Conservation (phyloP, 164 flowering plant species). For the Sextonia rubra region DNA sequence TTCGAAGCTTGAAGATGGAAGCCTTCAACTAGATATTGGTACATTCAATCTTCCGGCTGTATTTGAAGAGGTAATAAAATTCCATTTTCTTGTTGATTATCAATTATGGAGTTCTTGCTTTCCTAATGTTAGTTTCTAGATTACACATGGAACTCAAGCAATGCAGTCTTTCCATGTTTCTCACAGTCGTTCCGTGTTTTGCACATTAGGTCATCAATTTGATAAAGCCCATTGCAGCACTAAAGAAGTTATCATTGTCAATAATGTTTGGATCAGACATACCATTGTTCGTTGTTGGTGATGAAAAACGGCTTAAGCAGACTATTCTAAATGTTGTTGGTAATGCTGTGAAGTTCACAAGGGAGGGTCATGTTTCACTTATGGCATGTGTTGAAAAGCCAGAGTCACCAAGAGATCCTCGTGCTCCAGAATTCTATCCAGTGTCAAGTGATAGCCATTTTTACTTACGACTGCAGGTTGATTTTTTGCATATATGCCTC, state of each 20-base stretch:
- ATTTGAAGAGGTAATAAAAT: slow-evolving; percentile 53
- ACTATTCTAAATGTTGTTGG: slow-evolving; percentile 70
- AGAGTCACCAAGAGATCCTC: slow-evolving; percentile 62
- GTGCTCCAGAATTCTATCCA: slow-evolving; percentile 54
- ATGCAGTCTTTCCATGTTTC: background rate
- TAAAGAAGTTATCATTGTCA: slow-evolving; percentile 56
- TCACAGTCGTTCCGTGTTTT: background rate
- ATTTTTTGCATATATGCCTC: background rate
- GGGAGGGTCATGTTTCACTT: slow-evolving; percentile 67
- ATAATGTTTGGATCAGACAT: slow-evolving; percentile 60
- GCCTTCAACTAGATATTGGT: slow-evolving; percentile 70
- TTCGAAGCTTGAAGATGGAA: slow-evolving; percentile 94
- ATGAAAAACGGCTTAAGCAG: slow-evolving; percentile 88
- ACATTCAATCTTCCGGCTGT: slow-evolving; percentile 59
- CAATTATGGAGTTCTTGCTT: background rate
- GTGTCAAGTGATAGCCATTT: slow-evolving; percentile 63
- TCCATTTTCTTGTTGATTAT: background rate
- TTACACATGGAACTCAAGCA: background rate
- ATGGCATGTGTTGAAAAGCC: slow-evolving; percentile 57
- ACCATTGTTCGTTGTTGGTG: slow-evolving; percentile 76
- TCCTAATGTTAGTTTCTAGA: background rate
- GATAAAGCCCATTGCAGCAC: slow-evolving; percentile 82
- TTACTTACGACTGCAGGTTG: slow-evolving; percentile 83
- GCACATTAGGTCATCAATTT: slow-evolving; percentile 59
- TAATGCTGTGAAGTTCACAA: slow-evolving; percentile 86